phyloP scores from a whole-genome alignment of 2,329 filamentous ascomycete species.

The Ceratocystis diversiconidia region DNA sequence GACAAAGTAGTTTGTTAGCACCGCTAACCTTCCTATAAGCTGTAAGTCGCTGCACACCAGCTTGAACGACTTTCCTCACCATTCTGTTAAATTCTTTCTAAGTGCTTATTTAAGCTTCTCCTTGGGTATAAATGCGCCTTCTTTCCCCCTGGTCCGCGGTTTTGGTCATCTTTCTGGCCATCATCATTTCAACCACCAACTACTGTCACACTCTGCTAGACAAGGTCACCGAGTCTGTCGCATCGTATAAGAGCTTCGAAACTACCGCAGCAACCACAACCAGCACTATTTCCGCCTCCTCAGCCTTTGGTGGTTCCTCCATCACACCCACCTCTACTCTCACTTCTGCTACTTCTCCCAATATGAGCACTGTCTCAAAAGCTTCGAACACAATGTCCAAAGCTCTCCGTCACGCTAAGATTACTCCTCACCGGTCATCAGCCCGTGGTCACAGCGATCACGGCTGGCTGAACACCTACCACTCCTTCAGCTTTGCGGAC shows the following conservation, averaged over 20 bases:
- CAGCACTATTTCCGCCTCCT: conserved; percentile 16
- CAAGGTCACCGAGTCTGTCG: conserved; percentile 20
- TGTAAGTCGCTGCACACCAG: neutral
- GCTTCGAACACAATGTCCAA: conserved; percentile 42
- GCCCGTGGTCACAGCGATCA: conserved; percentile 65
- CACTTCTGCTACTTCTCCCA: conserved; percentile 12
- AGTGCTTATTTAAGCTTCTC: neutral
- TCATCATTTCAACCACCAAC: conserved; percentile 25
- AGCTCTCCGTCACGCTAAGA: conserved; percentile 51
- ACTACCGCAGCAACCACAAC: conserved; percentile 18
- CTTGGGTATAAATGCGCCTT: conserved; percentile 29
- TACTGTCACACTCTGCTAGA: conserved; percentile 17
- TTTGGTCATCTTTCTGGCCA: conserved; percentile 28
- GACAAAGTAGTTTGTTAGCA: conserved; percentile 6
- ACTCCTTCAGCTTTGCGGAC: conserved; percentile 71
- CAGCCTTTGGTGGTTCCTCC: conserved; percentile 15
- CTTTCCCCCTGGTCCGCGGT: conserved; percentile 25
- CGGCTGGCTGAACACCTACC: conserved; percentile 77
- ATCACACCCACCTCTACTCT: conserved; percentile 12
- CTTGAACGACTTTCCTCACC: neutral
- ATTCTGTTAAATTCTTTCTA: neutral
- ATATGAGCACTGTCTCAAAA: conserved; percentile 29
- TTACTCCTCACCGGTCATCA: conserved; percentile 58
- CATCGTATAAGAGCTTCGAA: conserved; percentile 11
- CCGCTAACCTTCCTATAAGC: neutral